phyloP scores from a whole-genome alignment of 192 early-diverging fungal species.

The Chytriomyces sp. region DNA sequence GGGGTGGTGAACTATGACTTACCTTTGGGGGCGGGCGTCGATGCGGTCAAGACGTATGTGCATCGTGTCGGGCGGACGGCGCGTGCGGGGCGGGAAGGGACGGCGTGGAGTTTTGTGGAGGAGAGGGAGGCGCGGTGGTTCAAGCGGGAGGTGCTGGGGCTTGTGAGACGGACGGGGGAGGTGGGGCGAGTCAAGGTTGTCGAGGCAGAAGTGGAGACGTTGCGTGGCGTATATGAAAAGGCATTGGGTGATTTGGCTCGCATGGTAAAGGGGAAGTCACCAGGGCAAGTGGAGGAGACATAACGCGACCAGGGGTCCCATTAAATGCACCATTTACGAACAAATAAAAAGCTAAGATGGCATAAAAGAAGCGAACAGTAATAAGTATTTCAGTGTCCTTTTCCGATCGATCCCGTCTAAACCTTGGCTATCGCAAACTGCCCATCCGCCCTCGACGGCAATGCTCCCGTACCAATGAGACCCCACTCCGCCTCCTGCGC shows the following conservation, averaged over 20 bases:
- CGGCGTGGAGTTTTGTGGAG: conserved; percentile 43
- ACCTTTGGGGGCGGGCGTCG: conserved; percentile 64
- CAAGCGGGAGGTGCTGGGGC: conserved; percentile 34
- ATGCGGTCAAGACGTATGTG: conserved; percentile 75
- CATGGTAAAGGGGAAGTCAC: conserved; percentile 11
- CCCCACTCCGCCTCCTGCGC: background rate
- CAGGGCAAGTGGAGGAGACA: too few relatives aligned
- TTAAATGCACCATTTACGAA: too few relatives aligned
- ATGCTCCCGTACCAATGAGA: too few relatives aligned
- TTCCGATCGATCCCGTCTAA: too few relatives aligned
- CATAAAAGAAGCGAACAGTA: too few relatives aligned
- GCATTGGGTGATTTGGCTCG: background rate
- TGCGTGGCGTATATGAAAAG: conserved; percentile 7
- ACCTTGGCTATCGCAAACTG: too few relatives aligned
- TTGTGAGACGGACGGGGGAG: conserved; percentile 7
- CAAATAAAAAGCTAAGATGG: too few relatives aligned
- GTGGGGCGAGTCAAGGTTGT: conserved; percentile 22
- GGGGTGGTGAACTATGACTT: conserved; percentile 91
- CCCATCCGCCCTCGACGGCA: too few relatives aligned
- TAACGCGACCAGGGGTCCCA: too few relatives aligned
- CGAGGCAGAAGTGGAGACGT: background rate
- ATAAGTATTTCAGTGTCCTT: too few relatives aligned
- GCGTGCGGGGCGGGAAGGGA: conserved; percentile 81
- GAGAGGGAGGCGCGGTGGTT: conserved; percentile 47
- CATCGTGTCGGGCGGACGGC: conserved; percentile 95